A percentile compares a stretch with the other conserved stretches of the same genome.
Evolutionary conservation across 352 stramenopile genomes (phyloP).

Genomic region (Phytophthora aleatoria): DNA sequence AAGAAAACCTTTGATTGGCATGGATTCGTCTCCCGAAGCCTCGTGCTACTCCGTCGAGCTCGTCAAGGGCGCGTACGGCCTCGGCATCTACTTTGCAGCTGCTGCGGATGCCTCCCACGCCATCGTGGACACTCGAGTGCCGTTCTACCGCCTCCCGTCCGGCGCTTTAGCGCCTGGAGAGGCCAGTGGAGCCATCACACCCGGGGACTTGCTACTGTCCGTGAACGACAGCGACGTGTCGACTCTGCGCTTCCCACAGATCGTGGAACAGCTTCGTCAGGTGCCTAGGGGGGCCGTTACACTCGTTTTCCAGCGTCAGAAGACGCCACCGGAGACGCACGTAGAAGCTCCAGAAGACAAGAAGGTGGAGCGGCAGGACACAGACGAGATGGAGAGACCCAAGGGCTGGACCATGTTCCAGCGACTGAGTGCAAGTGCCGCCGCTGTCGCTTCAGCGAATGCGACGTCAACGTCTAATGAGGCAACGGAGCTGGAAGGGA

Average conservation of each 20-base stretch:
- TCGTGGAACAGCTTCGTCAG: constrained; percentile 68
- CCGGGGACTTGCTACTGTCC: constrained; percentile 52
- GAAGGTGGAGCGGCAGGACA: constrained; percentile 14
- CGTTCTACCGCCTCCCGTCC: constrained; percentile 74
- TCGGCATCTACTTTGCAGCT: constrained; percentile 75
- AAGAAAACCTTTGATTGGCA: constrained; percentile 13
- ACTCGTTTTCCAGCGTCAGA: constrained; percentile 49
- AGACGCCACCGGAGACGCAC: constrained; percentile 9
- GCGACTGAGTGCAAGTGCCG: constrained; percentile 36
- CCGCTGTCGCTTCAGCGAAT: constrained; percentile 12
- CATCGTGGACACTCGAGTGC: constrained; percentile 58
- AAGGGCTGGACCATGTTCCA: constrained; percentile 54
- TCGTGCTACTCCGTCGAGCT: constrained; percentile 57
- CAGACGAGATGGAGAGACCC: constrained; percentile 12
- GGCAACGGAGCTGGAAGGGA: constrained; percentile 31
- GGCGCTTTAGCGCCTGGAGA: constrained; percentile 58
- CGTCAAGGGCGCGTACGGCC: constrained; percentile 60
- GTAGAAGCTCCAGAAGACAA: constrained; percentile 20
- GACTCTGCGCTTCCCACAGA: constrained; percentile 41
- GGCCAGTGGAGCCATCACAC: constrained; percentile 49
- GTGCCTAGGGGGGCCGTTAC: constrained; percentile 43
- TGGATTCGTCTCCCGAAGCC: constrained; percentile 11
- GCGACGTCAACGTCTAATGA: constrained; percentile 1
- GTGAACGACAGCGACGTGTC: constrained; percentile 51
- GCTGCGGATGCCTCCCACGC: constrained; percentile 31